A percentile compares a stretch with the other conserved stretches of the same genome.
Evolutionary conservation across 768 basidiomycete species (phyloP).

Genomic region (Pluteus cervinus): DNA sequence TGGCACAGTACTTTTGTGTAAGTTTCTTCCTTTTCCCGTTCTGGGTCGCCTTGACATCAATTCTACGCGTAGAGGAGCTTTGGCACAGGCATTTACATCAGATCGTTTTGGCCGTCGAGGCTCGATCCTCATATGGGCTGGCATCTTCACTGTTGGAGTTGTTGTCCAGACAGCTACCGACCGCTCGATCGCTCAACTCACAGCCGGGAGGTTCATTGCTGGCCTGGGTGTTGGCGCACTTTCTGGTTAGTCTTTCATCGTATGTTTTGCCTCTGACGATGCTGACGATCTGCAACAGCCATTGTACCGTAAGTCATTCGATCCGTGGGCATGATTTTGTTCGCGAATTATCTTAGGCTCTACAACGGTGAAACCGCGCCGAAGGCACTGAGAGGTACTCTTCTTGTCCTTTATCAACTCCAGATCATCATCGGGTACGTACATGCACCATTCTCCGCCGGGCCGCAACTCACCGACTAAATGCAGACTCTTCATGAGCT

Average conservation of each 20-base stretch:
- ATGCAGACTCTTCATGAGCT: constrained; percentile 63
- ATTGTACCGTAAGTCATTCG: constrained; percentile 39
- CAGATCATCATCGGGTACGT: constrained; percentile 68
- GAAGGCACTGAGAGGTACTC: constrained; percentile 64
- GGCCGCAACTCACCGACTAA: background rate
- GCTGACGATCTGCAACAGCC: constrained; percentile 21
- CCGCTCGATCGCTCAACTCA: constrained; percentile 57
- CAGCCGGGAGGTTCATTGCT: constrained; percentile 68
- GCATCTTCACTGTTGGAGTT: constrained; percentile 64
- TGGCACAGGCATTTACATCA: constrained; percentile 68
- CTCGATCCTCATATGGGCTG: constrained; percentile 73
- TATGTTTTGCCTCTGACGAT: background rate
- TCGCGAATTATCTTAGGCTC: constrained; percentile 26
- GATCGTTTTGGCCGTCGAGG: constrained; percentile 67
- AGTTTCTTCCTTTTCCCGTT: constrained; percentile 10
- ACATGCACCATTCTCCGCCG: background rate
- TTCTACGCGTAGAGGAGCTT: constrained; percentile 40
- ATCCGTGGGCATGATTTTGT: background rate
- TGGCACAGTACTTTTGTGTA: constrained; percentile 44
- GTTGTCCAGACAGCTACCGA: constrained; percentile 65
- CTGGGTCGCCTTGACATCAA: constrained; percentile 8
- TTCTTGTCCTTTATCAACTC: constrained; percentile 69
- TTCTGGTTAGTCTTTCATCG: constrained; percentile 38
- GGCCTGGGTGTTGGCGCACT: constrained; percentile 75
- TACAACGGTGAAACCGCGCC: constrained; percentile 80